Percentiles rank a stretch among this genome's conserved stretches.
Conservation (phyloP, 805 yeast species). For the Ogataea philodendri region DNA sequence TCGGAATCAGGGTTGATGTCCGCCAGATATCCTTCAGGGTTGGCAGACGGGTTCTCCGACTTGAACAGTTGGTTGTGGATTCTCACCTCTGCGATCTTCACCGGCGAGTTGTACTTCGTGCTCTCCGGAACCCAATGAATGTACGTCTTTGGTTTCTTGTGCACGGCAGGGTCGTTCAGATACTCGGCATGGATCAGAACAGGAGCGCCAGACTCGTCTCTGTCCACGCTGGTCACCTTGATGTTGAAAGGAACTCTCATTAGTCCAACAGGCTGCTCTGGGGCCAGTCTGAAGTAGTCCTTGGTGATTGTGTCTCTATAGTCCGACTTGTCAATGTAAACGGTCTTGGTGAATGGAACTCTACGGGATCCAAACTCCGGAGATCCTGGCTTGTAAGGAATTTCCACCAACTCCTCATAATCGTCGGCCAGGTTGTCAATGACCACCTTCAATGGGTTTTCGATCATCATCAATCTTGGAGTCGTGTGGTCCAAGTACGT, state of each 20-base stretch:
- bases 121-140: conserved; percentile 94
- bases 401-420: conserved; percentile 62
- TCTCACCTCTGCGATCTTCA: conserved; percentile 71
- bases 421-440: conserved; percentile 80
- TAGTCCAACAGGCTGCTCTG: conserved; percentile 92
- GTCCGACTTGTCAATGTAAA: conserved; percentile 88
- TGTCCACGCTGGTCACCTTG: conserved; percentile 65
- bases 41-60: conserved; percentile 84
- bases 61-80: conserved; percentile 84
- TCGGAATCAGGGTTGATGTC: conserved; percentile 84
- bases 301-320: conserved; percentile 63
- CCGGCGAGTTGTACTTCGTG: conserved; percentile 58
- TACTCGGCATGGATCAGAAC: conserved; percentile 75
- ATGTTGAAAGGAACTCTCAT: conserved; percentile 86
- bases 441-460: conserved; percentile 80
- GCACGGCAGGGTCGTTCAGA: conserved; percentile 55
- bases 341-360: conserved; percentile 70
- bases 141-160: conserved; percentile 87
- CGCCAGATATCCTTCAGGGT: conserved; percentile 83
- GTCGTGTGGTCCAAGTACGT: conserved; percentile 83
- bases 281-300: conserved; percentile 91
- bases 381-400: conserved; percentile 88
- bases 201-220: conserved; percentile 60
- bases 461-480: conserved; percentile 91
- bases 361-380: conserved; percentile 71